Evolutionary conservation across 495 filamentous ascomycete species (phyloP).

Genomic region (Durotheca rogersii): DNA sequence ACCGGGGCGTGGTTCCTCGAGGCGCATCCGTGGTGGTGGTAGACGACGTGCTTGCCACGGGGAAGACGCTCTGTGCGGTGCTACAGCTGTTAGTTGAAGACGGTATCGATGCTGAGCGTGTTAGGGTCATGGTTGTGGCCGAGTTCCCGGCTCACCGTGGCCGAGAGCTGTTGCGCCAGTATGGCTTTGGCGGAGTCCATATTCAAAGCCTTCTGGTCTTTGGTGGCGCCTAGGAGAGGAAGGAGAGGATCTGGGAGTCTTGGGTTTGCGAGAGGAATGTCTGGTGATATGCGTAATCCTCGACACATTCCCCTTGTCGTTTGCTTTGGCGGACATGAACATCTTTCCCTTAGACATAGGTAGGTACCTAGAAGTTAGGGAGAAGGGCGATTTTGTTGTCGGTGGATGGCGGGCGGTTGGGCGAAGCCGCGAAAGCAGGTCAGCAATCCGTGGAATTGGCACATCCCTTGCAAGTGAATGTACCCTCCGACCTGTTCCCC

Average conservation of each 20-base stretch:
- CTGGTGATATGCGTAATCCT: background rate
- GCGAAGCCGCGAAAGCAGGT: too few relatives aligned
- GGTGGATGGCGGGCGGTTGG: too few relatives aligned
- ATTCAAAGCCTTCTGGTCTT: constrained; percentile 63
- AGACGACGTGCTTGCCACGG: constrained; percentile 65
- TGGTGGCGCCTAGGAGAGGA: constrained; percentile 45
- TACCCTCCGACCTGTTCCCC: too few relatives aligned
- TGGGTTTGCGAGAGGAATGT: background rate
- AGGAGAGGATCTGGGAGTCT: background rate
- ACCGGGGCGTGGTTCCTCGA: constrained; percentile 44
- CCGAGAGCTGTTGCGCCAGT: constrained; percentile 50
- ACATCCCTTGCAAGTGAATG: too few relatives aligned
- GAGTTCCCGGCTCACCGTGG: constrained; percentile 64
- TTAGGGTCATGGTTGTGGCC: constrained; percentile 58
- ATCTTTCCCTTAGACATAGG: background rate
- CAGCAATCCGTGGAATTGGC: too few relatives aligned
- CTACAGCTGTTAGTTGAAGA: constrained; percentile 53
- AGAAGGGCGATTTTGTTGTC: background rate
- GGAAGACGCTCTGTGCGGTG: constrained; percentile 59
- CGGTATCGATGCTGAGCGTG: constrained; percentile 44
- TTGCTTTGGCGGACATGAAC: background rate
- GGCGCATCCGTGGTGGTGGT: constrained; percentile 57
- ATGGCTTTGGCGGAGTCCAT: constrained; percentile 57
- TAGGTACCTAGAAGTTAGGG: background rate
- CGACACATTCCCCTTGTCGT: background rate